Evolutionary conservation across 1,284 basidiomycete species (phyloP), one percentile per base, ranked within the genome.

Genomic region (Marasmius oreades): DNA sequence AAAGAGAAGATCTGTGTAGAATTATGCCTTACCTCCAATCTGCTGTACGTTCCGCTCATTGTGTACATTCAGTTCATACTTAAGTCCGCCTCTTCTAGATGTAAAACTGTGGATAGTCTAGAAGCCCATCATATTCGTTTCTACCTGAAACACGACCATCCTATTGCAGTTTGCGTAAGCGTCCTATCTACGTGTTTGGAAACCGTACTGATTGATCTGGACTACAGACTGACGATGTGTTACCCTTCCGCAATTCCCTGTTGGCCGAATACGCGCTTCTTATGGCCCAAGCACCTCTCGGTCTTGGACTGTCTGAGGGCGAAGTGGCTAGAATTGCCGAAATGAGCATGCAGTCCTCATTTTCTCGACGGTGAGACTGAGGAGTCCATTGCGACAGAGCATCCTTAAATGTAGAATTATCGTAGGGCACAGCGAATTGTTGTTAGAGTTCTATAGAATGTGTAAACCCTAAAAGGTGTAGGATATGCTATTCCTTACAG

Each of bases 11-110:
- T 82, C 45, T 84, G 83, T 61, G 80, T 93, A 31, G 92, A 93
- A 69, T 84, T 94, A 52, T 93, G 92, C 66, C 76, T 94, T 43
- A 86, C 80, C 16, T 93, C 92, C 5, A 94, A 94, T 69, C 67
- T 94, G 11, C 63, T 92, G 81, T 88, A 62, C 58, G 85, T 72
- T 16, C 5, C 4, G 5, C 50, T 28, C 22, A 18, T 23, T 39
- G 16, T 20, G 26, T 47, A n/a, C 22, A 4, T n/a, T 22, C 5
- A 31, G 7, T 14, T 44, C n/a, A 31, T 22, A 26, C 26, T 23
- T 28, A 12, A n/a, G 22, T 42, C 8, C 39, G 16, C 7, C 24
- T 22, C 5, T 22, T 45, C 37, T 43, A 90, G 86, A 37, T 85
- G 82, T 72, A 90, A 89, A 69, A 89, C 88, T 0, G 86, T 88